phyloP scores from a whole-genome alignment of 192 early-diverging fungal genomes.

The Coemansia sp. region DNA sequence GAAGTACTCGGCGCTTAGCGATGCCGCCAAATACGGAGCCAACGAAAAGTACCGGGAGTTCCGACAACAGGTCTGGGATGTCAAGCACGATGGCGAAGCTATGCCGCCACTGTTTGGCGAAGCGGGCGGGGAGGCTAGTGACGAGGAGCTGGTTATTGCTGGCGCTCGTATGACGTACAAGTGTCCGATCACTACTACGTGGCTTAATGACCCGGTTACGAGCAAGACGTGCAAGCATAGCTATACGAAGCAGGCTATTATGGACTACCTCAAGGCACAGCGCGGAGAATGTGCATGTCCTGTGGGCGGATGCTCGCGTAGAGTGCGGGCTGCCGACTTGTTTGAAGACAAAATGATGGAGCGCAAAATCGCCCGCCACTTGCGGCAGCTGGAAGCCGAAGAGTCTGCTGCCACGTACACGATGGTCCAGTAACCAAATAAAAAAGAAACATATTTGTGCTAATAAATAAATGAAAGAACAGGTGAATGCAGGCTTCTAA shows the following conservation, averaged over 20 bases:
- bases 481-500: no score
- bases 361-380: constrained; percentile 51
- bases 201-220: constrained; percentile 59
- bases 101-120: constrained; percentile 35
- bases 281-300: constrained; percentile 24
- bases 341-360: constrained; percentile 54
- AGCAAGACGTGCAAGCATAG: constrained; percentile 60
- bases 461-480: not conserved
- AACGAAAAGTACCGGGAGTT: constrained; percentile 33
- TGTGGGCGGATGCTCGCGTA: constrained; percentile 49
- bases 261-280: constrained; percentile 21
- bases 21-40: constrained; percentile 17
- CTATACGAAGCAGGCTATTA: constrained; percentile 55
- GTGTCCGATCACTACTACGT: constrained; percentile 59
- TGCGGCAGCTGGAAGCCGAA: constrained; percentile 38
- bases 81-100: constrained; percentile 36
- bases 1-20: constrained; percentile 16
- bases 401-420: constrained; percentile 39
- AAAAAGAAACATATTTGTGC: no score
- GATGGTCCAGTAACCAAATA: constrained; percentile 17
- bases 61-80: constrained; percentile 43
- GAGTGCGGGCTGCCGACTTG: constrained; percentile 28
- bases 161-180: constrained; percentile 40
- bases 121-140: constrained; percentile 2
- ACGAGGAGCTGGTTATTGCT: constrained; percentile 43